These are phyloP conservation scores for Collybiopsis luxurians DNA, from an alignment of 768 basidiomycete genomes.

Conservation along the genomic window DNA sequence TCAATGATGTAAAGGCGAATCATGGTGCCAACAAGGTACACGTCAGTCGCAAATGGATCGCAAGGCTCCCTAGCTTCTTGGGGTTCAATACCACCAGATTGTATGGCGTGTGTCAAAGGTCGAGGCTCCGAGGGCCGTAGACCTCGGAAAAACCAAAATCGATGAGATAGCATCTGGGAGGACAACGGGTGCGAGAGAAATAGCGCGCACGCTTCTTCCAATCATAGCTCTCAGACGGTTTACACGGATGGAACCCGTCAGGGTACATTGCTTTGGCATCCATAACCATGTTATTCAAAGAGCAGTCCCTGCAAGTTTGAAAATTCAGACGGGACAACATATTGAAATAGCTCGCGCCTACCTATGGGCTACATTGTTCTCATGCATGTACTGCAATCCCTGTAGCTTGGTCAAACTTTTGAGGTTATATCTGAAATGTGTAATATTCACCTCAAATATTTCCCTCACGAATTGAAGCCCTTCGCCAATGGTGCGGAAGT, in stretches of 20 bases:
- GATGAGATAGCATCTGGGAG: slow-evolving; percentile 33
- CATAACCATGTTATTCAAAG: neutral
- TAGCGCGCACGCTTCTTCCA: slow-evolving; percentile 10
- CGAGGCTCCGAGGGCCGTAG: slow-evolving; percentile 22
- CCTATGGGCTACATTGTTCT: slow-evolving; percentile 23
- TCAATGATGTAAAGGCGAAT: slow-evolving; percentile 16
- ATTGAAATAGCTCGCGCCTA: neutral
- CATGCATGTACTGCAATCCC: slow-evolving; percentile 32
- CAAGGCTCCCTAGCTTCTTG: slow-evolving; percentile 31
- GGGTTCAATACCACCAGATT: slow-evolving; percentile 36
- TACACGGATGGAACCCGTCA: neutral
- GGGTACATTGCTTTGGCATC: neutral
- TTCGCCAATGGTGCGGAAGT: slow-evolving; percentile 28
- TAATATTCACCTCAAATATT: slow-evolving; percentile 24
- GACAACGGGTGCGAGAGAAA: slow-evolving; percentile 25
- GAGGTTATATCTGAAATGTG: neutral
- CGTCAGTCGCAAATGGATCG: slow-evolving; percentile 40
- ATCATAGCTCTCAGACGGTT: neutral
- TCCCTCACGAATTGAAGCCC: slow-evolving; percentile 25
- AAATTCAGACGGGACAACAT: neutral
- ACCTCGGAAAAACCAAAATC: slow-evolving; percentile 34
- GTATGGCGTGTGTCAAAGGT: slow-evolving; percentile 27
- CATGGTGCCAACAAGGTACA: slow-evolving; percentile 41
- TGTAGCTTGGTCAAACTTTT: neutral
- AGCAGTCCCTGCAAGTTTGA: neutral